Conservation (phyloP, 2,329 filamentous ascomycete species). For the Colletotrichum phormii region DNA sequence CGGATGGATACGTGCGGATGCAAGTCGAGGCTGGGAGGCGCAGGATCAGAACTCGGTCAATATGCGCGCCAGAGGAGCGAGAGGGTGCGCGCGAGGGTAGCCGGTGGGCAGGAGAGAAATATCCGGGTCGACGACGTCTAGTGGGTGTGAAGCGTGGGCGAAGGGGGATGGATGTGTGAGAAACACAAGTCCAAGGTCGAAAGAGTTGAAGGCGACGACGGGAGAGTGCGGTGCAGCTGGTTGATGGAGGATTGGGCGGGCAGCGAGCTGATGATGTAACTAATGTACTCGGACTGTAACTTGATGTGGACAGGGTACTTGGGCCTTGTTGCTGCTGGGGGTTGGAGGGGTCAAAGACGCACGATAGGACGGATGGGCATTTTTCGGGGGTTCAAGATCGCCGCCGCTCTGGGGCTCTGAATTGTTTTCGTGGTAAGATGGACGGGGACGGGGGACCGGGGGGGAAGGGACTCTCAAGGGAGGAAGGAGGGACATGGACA, state of each 20-base stretch:
- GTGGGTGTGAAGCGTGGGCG: conserved; percentile 19
- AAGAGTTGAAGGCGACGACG: not conserved
- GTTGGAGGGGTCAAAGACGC: conserved; percentile 24
- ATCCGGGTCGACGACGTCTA: not conserved
- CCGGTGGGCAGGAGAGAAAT: conserved; percentile 8
- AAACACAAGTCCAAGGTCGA: not conserved
- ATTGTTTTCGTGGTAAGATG: not conserved
- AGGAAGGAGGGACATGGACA: not conserved
- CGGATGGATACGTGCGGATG: not conserved
- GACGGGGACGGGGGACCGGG: not conserved
- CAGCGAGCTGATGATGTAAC: conserved; percentile 33
- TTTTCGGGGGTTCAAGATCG: not conserved
- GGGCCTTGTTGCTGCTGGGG: conserved; percentile 18
- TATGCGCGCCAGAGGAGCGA: conserved; percentile 1
- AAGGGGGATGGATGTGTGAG: not conserved
- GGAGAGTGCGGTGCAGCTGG: conserved; percentile 1
- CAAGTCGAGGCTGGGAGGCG: conserved; percentile 6
- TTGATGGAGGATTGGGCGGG: not conserved
- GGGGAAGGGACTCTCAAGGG: no score
- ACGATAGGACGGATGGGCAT: not conserved
- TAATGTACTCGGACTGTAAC: conserved; percentile 33
- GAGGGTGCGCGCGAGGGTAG: not conserved
- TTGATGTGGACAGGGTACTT: conserved; percentile 25
- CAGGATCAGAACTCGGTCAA: conserved; percentile 2
- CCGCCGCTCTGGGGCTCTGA: not conserved